Evolutionary conservation across 148 eudicot genomes (phyloP), one percentile per base, ranked within the genome.

Genomic region (Rhododendron griersonianum): DNA sequence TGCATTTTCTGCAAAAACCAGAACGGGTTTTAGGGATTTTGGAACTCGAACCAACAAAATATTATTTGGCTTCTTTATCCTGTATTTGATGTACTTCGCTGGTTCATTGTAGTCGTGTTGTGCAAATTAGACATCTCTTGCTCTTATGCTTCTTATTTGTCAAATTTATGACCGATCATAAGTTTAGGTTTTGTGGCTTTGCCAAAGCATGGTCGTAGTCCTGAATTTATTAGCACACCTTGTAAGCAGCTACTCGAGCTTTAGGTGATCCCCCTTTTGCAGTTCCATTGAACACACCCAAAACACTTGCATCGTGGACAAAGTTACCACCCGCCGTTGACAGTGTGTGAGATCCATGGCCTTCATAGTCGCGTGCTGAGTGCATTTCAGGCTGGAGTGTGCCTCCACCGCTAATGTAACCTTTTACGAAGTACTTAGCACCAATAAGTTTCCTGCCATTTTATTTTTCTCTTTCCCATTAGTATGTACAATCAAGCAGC

Each of bases 241-340:
- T 95, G 92, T 94, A 95, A 4, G 96, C 86, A 9, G 93, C 96
- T 7, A 93, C 95, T 28, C 96, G 86, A 23, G 98, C 95, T 69
- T 71, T 83, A 3, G 96, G 98, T 5, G 95, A 91, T 2, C 98
- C 96, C 2, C 98, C 96, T 82, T 93, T 94, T 3, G 93, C 94
- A 0, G 93, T 91, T 65, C 96, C 98, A 23, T 83, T 86, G 25
- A 81, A 87, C 1, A 86, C 3, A 2, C 92, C 94, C 5, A 81
- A 71, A n/a, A 93, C 86, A 4, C 41, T 90, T 16, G 94, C 94
- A 2, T 86, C 89, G 3, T 84, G 83, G 57, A 95, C 96, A 78
- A 93, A 91, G 87, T 85, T 89, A 1, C 98, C 96, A 1, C 89
- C 96, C 0, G 92, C 94, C 0, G 95, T 95, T 18, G 98, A 95